A percentile compares a stretch with the other conserved stretches of the same genome.
Conservation (phyloP, 345 rosid species). For the Sonneratia alba region DNA sequence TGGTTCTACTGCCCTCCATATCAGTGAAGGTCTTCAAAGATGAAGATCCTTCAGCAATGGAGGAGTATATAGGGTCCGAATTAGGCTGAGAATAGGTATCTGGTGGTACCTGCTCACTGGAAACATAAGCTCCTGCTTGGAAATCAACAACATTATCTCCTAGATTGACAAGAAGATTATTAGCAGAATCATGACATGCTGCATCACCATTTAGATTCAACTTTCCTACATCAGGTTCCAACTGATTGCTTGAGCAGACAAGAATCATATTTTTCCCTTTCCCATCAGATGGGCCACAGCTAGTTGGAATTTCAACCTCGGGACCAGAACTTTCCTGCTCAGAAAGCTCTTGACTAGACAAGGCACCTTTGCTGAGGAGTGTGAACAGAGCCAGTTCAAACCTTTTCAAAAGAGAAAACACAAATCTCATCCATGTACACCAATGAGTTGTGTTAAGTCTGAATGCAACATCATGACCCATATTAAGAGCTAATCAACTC, state of each 20-base stretch:
- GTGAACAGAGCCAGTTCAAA: constrained; percentile 79
- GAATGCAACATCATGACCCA: not conserved
- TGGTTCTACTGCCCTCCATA: constrained; percentile 30
- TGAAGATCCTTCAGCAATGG: constrained; percentile 30
- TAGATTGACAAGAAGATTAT: constrained; percentile 40
- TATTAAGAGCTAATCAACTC: constrained; percentile 3
- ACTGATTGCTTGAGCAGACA: constrained; percentile 31
- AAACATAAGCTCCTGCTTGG: constrained; percentile 36
- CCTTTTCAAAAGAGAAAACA: constrained; percentile 34
- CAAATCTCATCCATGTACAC: constrained; percentile 13
- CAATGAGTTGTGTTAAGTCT: not conserved
- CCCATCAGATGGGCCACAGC: constrained; percentile 37
- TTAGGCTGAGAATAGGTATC: constrained; percentile 31
- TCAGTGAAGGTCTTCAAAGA: constrained; percentile 28
- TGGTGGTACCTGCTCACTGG: constrained; percentile 37
- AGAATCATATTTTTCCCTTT: constrained; percentile 43
- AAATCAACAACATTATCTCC: constrained; percentile 44
- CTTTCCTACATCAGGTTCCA: constrained; percentile 52
- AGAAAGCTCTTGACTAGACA: constrained; percentile 42
- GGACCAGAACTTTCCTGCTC: constrained; percentile 43
- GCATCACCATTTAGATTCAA: constrained; percentile 37
- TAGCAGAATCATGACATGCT: constrained; percentile 27
- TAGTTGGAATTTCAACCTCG: constrained; percentile 33
- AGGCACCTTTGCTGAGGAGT: constrained; percentile 61
- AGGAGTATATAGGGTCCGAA: constrained; percentile 26